phyloP scores from a whole-genome alignment of 2,329 filamentous ascomycete species.

The Eutypa lata region DNA sequence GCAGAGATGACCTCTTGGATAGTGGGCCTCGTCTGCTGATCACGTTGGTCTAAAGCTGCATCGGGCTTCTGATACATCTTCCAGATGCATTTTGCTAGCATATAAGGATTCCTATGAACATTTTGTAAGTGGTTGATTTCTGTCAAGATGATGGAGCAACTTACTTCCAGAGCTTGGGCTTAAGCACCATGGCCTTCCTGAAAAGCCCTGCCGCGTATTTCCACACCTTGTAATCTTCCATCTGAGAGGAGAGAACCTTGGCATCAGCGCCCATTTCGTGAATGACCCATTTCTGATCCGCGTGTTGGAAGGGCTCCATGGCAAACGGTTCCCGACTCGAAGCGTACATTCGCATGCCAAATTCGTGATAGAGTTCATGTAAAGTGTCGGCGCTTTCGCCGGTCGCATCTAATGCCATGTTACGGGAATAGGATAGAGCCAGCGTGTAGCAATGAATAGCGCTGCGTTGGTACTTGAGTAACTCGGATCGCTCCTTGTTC shows the following conservation, averaged over 20 bases:
- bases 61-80: constrained; percentile 57
- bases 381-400: constrained; percentile 47
- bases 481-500: constrained; percentile 74
- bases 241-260: constrained; percentile 50
- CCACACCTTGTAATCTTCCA: constrained; percentile 60
- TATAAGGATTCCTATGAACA: constrained; percentile 49
- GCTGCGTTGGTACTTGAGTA: constrained; percentile 72
- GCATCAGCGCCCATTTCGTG: constrained; percentile 47
- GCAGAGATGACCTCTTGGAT: constrained; percentile 43
- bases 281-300: constrained; percentile 56
- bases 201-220: constrained; percentile 58
- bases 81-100: constrained; percentile 62
- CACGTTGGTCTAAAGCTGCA: constrained; percentile 40
- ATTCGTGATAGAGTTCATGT: constrained; percentile 58
- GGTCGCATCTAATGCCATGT: constrained; percentile 39
- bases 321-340: constrained; percentile 61
- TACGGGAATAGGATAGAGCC: constrained; percentile 53
- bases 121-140: constrained; percentile 18
- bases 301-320: constrained; percentile 59
- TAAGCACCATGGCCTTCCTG: constrained; percentile 51
- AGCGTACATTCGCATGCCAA: constrained; percentile 60
- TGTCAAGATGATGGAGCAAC: constrained; percentile 18
- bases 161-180: constrained; percentile 56
- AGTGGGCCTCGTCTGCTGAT: constrained; percentile 35
- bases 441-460: constrained; percentile 78